These are phyloP conservation scores for Chrysosporium keratinophilum DNA, from an alignment of 2,329 filamentous ascomycete species.

Conservation along the genomic window DNA sequence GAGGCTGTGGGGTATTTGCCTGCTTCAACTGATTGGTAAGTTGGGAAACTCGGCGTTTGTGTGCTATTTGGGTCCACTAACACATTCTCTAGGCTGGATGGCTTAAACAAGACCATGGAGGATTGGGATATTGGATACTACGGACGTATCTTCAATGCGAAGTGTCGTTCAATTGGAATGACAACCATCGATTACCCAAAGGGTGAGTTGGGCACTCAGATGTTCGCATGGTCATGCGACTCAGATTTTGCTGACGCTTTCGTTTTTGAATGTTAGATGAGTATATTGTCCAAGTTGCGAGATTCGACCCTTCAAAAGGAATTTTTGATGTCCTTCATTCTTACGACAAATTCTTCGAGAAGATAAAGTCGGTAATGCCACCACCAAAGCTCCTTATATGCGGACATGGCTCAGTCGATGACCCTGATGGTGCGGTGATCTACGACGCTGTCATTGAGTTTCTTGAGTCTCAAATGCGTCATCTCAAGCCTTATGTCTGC, in stretches of 20 bases:
- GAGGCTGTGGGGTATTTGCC: slow-evolving; percentile 65
- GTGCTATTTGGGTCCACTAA: slow-evolving; percentile 3
- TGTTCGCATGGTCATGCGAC: slow-evolving; percentile 26
- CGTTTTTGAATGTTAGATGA: slow-evolving; percentile 37
- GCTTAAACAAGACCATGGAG: slow-evolving; percentile 64
- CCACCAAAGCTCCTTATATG: slow-evolving; percentile 64
- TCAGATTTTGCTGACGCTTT: slow-evolving; percentile 11
- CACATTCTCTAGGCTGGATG: slow-evolving; percentile 50
- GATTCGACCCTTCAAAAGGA: slow-evolving; percentile 75
- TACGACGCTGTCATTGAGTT: slow-evolving; percentile 62
- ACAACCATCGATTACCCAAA: slow-evolving; percentile 32
- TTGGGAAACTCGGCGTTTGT: too few species aligned
- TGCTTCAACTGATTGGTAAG: slow-evolving; percentile 66
- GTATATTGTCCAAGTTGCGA: slow-evolving; percentile 70
- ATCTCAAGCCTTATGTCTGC: slow-evolving; percentile 56
- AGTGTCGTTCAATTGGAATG: slow-evolving; percentile 46
- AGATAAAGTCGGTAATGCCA: slow-evolving; percentile 44
- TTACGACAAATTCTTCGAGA: slow-evolving; percentile 60
- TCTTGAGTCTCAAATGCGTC: slow-evolving; percentile 52
- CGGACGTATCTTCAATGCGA: slow-evolving; percentile 60
- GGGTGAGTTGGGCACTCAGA: slow-evolving; percentile 41
- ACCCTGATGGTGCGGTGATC: slow-evolving; percentile 63
- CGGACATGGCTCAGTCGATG: slow-evolving; percentile 70
- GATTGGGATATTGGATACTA: slow-evolving; percentile 65
- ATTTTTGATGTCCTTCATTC: slow-evolving; percentile 66